Evolutionary conservation across 139 green algal genomes (phyloP), one percentile per base, ranked within the genome.

Genomic region (Monoraphidium neglectum): DNA sequence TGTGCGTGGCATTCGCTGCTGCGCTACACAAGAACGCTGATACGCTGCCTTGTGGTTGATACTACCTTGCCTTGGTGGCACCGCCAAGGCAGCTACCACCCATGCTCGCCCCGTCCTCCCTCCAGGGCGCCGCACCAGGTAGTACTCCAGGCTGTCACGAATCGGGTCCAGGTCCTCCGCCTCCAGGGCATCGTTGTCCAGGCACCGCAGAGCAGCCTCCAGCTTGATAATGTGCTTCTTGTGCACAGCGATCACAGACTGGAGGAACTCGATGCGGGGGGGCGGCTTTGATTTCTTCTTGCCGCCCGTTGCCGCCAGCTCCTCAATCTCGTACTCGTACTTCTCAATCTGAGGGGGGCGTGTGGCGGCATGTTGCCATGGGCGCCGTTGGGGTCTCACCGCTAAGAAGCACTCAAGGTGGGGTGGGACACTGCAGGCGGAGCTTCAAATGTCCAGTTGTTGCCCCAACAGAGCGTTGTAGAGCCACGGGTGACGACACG

Each of bases 271-370:
- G 46, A 91, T 61, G 12, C 83, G 78, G 1, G 86, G 79, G 16
- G 84, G 82, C 28, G 84, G 84, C 82, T 95, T 97, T 32, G 83
- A 82, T 72, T 96, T 97, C 82, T 88, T 92, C 69, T 93, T 94
- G 79, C 92, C 94, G 28, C 79, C 49, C 18, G 23, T n/a, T 1
- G 75, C 51, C 71, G 24, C 38, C 64, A 97, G 77, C 43, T 87
- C 87, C 84, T 99, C 96, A 61, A 98, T 87, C 82, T 99, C 96
- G 16, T 86, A 89, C 74, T 99, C 96, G 78, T 94, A 94, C 71
- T 89, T 82, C 68, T 99, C 96, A 5, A 98, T 91, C 86, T 97
- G 87, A 18, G 43, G 43, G 43, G 43, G 43, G 43, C 8, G 43
- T 8, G 43, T 21, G 43, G 43, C 8, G 12, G 43, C 8, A 12